Percentiles rank a stretch among this genome's conserved stretches.
Conservation (phyloP, 1,284 basidiomycete genomes). For the Agroathelia rolfsii region DNA sequence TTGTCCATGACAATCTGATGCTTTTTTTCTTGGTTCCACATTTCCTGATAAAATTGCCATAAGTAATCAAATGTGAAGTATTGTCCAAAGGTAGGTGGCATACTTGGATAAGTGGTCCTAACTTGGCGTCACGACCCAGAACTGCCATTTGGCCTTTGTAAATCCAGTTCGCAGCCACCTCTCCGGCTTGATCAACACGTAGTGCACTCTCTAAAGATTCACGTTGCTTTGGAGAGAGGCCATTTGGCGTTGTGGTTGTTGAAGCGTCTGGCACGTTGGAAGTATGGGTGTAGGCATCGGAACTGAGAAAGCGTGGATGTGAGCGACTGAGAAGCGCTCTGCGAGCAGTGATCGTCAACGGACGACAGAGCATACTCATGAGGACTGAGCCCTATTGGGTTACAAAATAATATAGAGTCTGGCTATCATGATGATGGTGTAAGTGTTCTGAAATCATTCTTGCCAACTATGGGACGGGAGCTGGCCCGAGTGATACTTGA, state of each 20-base stretch:
- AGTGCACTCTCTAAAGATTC: slow-evolving; percentile 53
- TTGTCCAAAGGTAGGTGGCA: slow-evolving; percentile 12
- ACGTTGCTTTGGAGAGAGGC: slow-evolving; percentile 38
- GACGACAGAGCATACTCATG: slow-evolving; percentile 9
- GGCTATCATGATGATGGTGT: neutral
- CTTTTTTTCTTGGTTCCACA: slow-evolving; percentile 97
- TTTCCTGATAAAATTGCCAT: slow-evolving; percentile 45
- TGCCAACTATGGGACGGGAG: slow-evolving; percentile 25
- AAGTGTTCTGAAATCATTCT: slow-evolving; percentile 4
- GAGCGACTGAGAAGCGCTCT: neutral
- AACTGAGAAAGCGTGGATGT: slow-evolving; percentile 16
- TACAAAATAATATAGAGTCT: slow-evolving; percentile 11
- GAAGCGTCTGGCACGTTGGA: slow-evolving; percentile 24
- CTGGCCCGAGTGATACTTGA: too few species aligned
- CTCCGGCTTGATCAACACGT: slow-evolving; percentile 87
- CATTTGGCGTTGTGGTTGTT: slow-evolving; percentile 35
- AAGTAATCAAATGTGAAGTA: slow-evolving; percentile 6
- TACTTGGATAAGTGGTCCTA: slow-evolving; percentile 72
- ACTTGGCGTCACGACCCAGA: slow-evolving; percentile 49
- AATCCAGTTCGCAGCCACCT: slow-evolving; percentile 89
- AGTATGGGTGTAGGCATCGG: slow-evolving; percentile 26
- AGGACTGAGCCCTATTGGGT: slow-evolving; percentile 1
- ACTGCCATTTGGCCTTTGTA: slow-evolving; percentile 78
- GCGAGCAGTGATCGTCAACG: slow-evolving; percentile 12
- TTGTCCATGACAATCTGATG: slow-evolving; percentile 83